Conservation (phyloP, 1,139 yeast species). For the Candida glucosophila region DNA sequence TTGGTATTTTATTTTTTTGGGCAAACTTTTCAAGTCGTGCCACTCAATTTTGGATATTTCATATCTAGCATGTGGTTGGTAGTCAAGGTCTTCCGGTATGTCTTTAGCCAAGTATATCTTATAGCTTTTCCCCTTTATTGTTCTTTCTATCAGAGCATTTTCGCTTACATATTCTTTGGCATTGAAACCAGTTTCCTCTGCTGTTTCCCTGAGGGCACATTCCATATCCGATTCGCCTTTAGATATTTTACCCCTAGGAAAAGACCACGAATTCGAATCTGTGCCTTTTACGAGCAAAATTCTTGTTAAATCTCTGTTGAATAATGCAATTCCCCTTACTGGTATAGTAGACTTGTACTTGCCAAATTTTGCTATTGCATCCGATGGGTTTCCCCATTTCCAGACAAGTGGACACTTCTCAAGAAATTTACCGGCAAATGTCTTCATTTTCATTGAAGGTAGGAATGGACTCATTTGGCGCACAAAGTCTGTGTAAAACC, state of each 20-base stretch:
- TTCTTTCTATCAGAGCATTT: constrained; percentile 72
- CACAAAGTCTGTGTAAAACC: constrained; percentile 90
- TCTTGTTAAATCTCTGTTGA: constrained; percentile 64
- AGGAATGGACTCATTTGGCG: constrained; percentile 66
- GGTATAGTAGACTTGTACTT: constrained; percentile 87
- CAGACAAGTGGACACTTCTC: constrained; percentile 78
- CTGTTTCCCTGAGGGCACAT: constrained; percentile 91
- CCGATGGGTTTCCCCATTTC: constrained; percentile 76
- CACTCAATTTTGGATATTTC: constrained; percentile 61
- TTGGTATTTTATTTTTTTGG: constrained; percentile 29
- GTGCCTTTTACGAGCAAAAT: constrained; percentile 78
- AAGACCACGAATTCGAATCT: constrained; percentile 84
- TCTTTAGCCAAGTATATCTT: constrained; percentile 72
- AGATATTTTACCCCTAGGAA: constrained; percentile 94
- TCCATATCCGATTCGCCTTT: constrained; percentile 85
- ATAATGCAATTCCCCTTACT: constrained; percentile 89
- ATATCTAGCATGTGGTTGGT: constrained; percentile 76
- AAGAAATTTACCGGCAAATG: constrained; percentile 66
- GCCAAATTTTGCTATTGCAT: constrained; percentile 69
- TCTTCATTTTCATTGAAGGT: constrained; percentile 72
- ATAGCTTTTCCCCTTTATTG: constrained; percentile 75
- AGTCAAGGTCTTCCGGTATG: constrained; percentile 68
- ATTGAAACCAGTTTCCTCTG: constrained; percentile 94
- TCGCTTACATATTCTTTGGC: constrained; percentile 58
- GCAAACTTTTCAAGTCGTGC: constrained; percentile 32